Base-by-base conservation (phyloP, 495 filamentous ascomycete genomes). In the Poronia punctata region DNA sequence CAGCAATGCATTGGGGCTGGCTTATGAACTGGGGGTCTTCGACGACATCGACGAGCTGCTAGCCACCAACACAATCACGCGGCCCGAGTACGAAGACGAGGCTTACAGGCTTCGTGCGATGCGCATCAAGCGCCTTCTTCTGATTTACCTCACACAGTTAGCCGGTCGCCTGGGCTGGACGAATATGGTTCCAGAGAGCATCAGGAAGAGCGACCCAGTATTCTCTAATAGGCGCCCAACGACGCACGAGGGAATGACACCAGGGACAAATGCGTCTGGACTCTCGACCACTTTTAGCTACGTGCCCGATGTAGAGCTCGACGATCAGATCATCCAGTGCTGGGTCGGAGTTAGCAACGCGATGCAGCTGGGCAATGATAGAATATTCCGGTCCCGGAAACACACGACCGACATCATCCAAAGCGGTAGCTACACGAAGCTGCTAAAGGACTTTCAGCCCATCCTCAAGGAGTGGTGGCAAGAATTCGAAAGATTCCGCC, bases 21-120 rank as follows among this genome's bases (percentile, higher is more conserved):
- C 88, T 1, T 93, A 92, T 43, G 92, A 98, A 60, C 75, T 98
- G 12, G 92, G 92, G 11, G 86, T 98, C 3, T 98, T 97, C 42
- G 92, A 96, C 45, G 77, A 86, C 29, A 82, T 83, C 41, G 83
- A 79, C 35, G 81, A 81, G 43, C 54, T 74, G 22, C 56, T 72
- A 22, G 65, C 65, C 23, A 49, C 66, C 2, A 67, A 66, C n/a
- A 70, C 68, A 39, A 77, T 73, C 47, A 68, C 69, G 1, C 62
- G 76, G 25, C 74, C 76, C 3, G 72, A 76, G 49, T 78, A 76
- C 31, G 75, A 78, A 27, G 74, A 80, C n/a, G 82, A 85, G 50
- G 67, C 75, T 0, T 90, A 89, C 57, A 82, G 83, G 34, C 71
- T 79, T 4, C 76, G 92, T 35, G 88, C 86, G 30, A 76, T 78